Base-by-base conservation (phyloP, 768 basidiomycete genomes). In the Trametes cingulata region DNA sequence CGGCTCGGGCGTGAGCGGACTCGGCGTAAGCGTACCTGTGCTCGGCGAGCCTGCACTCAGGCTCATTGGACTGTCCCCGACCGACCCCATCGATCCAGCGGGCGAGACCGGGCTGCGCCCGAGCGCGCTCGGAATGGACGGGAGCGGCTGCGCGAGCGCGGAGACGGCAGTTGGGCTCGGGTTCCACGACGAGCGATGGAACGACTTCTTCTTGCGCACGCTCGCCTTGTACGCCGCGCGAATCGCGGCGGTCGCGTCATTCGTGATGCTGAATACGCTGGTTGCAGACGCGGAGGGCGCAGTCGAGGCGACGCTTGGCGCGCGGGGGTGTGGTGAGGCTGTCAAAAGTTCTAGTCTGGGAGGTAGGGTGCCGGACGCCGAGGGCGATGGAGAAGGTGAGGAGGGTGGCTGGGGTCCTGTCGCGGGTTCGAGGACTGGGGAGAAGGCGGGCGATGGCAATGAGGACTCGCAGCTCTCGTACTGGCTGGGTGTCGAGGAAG, bases 151-250 rank as follows among this genome's bases (percentile, higher is more conserved):
- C 51, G 52, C 7, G 54, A 56, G 42, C 54, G 58, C 35, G 24
- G 40, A 52, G 10, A 54, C 42, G 19, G 63, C 61, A 14, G 60
- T 52, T 10, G 66, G 59, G 33, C 55, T 63, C 52, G 69, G 69
- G 57, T 69, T 79, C 82, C 82, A 84, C 50, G 82, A 84, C 56
- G 78, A 78, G 42, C 82, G 75, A 61, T 81, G 78, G 63, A 79
- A 74, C 63, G 75, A 79, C 60, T 75, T 76, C 64, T 78, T 77
- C 68, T 77, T 77, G 33, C 77, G 72, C 52, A 77, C 77, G 48
- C 82, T 81, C 17, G 79, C 73, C 68, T 77, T 77, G 49, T 80
- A 80, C 12, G 83, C 84, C 2, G 81, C 81, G 20, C 82, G 79
- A 47, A 84, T 82, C 35, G 80, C 81, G 15, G 77, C 71, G 1